Base-by-base conservation (phyloP, 495 filamentous ascomycete genomes). In the Penicillium daleae region DNA sequence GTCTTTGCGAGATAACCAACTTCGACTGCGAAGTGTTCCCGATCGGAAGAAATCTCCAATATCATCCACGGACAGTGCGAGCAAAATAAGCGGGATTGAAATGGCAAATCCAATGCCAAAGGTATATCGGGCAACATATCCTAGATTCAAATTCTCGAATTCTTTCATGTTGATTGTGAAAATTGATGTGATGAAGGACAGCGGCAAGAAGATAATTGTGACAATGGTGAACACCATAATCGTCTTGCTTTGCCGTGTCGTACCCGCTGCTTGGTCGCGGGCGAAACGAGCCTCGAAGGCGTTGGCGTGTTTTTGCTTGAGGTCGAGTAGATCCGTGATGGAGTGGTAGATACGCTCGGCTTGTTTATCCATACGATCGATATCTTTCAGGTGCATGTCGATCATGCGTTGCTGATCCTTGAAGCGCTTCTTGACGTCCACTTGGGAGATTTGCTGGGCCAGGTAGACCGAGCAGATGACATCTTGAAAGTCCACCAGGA, bases 161-260 rank as follows among this genome's bases (percentile, higher is more conserved):
- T 89, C 84, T 13, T 68, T 61, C 53, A 90, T 73, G 51, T 87
- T 86, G 68, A 90, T 88, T 0, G 87, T 83, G 71, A 90, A 90
- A 50, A 90, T 83, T 2, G 85, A 83, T 0, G 86, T 81, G 61
- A 90, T 89, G 69, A 91, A 91, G 5, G 81, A 85, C 56, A 90
- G 70, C 0, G 88, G 87, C 4, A 91, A 74, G 76, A 90, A 90
- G 32, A 90, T 70, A 50, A 89, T 89, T 0, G 87, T 89, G 7
- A 90, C 88, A 61, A 90, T 86, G 6, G 89, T 92, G 63, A 91
- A 91, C 8, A 91, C 83, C 82, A 92, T 87, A 60, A 91, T 86
- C 5, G 87, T 90, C 64, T 89, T 86, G n/a, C 83, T 82, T 66
- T 92, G 89, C n/a, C 82, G 75, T 1, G 84, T 84, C 0, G 88